phyloP scores from a whole-genome alignment of 768 basidiomycete genomes.

The Leccinum sublutescens region DNA sequence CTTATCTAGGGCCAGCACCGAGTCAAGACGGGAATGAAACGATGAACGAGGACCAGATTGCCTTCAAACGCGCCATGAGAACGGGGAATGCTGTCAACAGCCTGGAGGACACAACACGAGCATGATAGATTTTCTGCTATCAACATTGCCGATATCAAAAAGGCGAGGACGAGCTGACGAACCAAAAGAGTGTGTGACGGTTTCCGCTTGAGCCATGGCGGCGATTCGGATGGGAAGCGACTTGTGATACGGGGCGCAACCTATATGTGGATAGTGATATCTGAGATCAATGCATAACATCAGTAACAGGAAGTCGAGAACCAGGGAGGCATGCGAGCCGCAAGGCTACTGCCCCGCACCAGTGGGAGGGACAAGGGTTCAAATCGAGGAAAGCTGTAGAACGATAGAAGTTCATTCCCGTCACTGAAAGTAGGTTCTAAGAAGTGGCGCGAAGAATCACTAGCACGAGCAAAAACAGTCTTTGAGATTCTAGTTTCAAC shows the following conservation, averaged over 20 bases:
- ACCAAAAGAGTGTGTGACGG: slow-evolving; percentile 32
- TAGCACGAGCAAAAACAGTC: not conserved
- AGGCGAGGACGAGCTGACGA: slow-evolving; percentile 34
- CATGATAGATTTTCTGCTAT: slow-evolving; percentile 32
- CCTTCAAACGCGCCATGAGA: slow-evolving; percentile 17
- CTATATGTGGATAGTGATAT: slow-evolving; percentile 3
- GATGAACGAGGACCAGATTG: not conserved
- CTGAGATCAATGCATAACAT: not conserved
- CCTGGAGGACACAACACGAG: not conserved
- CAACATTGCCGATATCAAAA: slow-evolving; percentile 39
- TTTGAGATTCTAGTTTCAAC: not conserved
- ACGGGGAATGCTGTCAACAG: not conserved
- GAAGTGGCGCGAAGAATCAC: not conserved
- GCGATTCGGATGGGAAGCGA: not conserved
- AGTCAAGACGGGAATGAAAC: not conserved
- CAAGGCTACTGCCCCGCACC: not conserved
- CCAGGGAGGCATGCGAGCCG: not conserved
- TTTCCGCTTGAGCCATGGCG: slow-evolving; percentile 22
- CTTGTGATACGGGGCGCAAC: not conserved
- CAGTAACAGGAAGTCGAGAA: slow-evolving; percentile 2
- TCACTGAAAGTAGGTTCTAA: not conserved
- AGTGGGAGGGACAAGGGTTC: slow-evolving; percentile 1
- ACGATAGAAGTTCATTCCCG: slow-evolving; percentile 3
- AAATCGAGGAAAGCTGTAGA: not conserved
- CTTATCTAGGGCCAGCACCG: slow-evolving; percentile 35